Base-by-base conservation (phyloP, 1,284 basidiomycete genomes). In the Naganishia albida region DNA sequence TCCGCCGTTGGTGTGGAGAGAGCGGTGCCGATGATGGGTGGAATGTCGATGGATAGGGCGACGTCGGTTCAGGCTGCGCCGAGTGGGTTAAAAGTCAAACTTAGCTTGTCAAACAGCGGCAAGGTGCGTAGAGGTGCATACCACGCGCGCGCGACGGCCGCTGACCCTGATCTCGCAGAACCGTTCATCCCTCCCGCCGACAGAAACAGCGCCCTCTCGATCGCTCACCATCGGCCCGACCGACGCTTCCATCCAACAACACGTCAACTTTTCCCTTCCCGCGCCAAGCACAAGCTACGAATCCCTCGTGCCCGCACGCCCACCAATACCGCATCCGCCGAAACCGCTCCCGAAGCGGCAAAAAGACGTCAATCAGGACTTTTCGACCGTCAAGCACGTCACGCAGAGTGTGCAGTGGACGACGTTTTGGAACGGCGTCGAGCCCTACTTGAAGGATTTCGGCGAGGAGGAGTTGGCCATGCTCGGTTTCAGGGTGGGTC, bases 401-500 rank as follows among this genome's bases (percentile, higher is more conserved):
- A 78, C 83, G 16, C 91, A 82, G 69, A 56, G 53, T 44, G 77
- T 81, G 20, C 72, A 76, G 23, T 78, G 79, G 62, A 71, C 75
- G 48, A 91, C 90, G 1, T 95, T 94, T 74, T 91, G 91, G 77
- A 81, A 87, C 39, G 88, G 86, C 72, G 84, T 93, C 52, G 92
- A 95, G 73, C 88, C 90, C 16, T 96, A 89, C 82, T 81, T 92
- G 71, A 86, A 92, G 49, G 85, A 85, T 44, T 86, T 94, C 62
- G 88, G 88, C 66, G 92, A 95, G 78, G 93, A 94, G 76, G 93
- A 95, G 73, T 80, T 95, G 38, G 93, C 93, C 6, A 91, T 91
- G 78, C 82, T 96, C 66, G 88, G 90, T 69, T 89, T 89, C 73
- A 87, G 87, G n/a, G 87, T 84, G 51, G 38, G 75, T 70, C 15